phyloP scores from a whole-genome alignment of 495 filamentous ascomycete species.

The Amniculicola lignicola region DNA sequence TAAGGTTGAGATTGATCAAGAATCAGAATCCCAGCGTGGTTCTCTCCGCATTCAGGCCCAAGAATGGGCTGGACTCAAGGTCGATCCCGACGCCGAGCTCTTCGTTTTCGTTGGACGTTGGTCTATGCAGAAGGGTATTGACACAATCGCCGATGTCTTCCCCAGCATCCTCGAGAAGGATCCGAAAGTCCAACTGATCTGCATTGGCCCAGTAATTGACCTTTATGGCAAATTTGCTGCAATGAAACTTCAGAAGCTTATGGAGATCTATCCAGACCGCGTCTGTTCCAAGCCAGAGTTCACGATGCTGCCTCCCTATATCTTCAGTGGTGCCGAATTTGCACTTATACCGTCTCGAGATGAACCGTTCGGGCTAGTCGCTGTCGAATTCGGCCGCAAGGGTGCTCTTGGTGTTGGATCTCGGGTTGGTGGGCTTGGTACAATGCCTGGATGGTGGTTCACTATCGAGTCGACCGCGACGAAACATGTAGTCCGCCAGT shows the following conservation, averaged over 20 bases:
- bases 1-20: slow-evolving; percentile 54
- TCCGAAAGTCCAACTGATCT: slow-evolving; percentile 65
- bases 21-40: slow-evolving; percentile 55
- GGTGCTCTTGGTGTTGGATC: slow-evolving; percentile 73
- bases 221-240: slow-evolving; percentile 77
- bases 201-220: slow-evolving; percentile 72
- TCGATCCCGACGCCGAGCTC: slow-evolving; percentile 65
- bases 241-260: slow-evolving; percentile 66
- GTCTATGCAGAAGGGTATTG: slow-evolving; percentile 76
- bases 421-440: slow-evolving; percentile 64
- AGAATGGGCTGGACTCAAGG: slow-evolving; percentile 69
- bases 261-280: slow-evolving; percentile 71
- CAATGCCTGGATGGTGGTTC: slow-evolving; percentile 79
- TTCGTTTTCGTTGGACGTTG: slow-evolving; percentile 78
- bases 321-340: slow-evolving; percentile 77
- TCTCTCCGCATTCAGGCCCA: slow-evolving; percentile 66
- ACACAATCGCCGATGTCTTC: slow-evolving; percentile 75
- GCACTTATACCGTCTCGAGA: slow-evolving; percentile 76
- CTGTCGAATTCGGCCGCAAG: slow-evolving; percentile 76
- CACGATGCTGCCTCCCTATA: slow-evolving; percentile 67
- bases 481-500: slow-evolving; percentile 68
- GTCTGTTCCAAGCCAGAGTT: slow-evolving; percentile 77
- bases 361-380: slow-evolving; percentile 78
- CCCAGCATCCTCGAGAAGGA: slow-evolving; percentile 67
- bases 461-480: slow-evolving; percentile 68